Evolutionary conservation across 768 basidiomycete genomes (phyloP), one percentile per base, ranked within the genome.

Genomic region (Cubamyces sp.): DNA sequence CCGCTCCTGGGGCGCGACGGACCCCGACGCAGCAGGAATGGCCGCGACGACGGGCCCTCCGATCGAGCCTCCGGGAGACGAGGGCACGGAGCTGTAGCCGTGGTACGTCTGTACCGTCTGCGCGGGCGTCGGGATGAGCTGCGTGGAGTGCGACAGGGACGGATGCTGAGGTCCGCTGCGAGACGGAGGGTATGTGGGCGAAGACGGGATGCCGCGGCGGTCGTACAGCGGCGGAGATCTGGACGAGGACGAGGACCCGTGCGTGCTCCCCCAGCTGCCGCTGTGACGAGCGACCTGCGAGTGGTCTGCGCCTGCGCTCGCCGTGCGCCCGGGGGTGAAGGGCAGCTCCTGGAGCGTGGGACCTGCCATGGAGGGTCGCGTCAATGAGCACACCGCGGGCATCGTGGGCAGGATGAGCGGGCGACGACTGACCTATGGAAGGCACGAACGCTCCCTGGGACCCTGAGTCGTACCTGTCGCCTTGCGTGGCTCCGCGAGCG

Each of bases 1-100:
- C 70, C 88, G 84, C 70, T 91, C 89, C 51, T 81, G 82, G 49
- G 79, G 74, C 55, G 81, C 75, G 60, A 78, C 49, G 18, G 68
- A 57, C 9, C 69, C 62, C 23, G 71, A 65, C 26, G 66, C 56
- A 14, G 71, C 57, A 7, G 74, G 60, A 5, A 73, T 64, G n/a
- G 66, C 57, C 30, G 60, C 66, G 25, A 66, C 54, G n/a, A 66
- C 64, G 23, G 66, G 57, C 49, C 34, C 34, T 5, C 34, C 34
- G 9, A 23, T 21, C 16, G 21, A 34, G 26, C 56, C 61, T 15
- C 42, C 52, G 59, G 60, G 60, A 19, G 62, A 57, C 26, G 49
- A 52, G 18, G 55, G 58, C 19, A 51, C 47, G 50, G 62, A 54
- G 21, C 39, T 19, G 49, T 57, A 59, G 28, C 57, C 54, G 62